Conservation (phyloP, 805 yeast genomes). For the Lipomyces chichibuensis region DNA sequence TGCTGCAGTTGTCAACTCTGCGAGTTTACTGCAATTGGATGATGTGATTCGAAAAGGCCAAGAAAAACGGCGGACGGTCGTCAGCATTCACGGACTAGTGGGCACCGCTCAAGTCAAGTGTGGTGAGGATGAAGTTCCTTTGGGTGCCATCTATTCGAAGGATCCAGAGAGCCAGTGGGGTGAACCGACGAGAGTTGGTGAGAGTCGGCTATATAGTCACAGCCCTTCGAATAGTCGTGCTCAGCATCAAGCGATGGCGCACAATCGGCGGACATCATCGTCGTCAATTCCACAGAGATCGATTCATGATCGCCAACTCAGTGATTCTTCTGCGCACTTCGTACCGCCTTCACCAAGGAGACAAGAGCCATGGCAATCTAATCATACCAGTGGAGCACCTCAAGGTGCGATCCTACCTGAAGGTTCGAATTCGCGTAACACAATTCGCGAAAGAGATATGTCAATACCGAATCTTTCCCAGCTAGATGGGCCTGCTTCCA, state of each 20-base stretch:
- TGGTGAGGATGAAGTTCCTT: constrained; percentile 19
- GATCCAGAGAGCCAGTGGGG: constrained; percentile 1
- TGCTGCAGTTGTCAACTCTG: background rate
- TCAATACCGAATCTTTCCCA: constrained; percentile 14
- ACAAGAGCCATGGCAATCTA: background rate
- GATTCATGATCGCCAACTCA: constrained; percentile 7
- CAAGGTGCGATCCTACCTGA: constrained; percentile 8
- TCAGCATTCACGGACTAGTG: constrained; percentile 15
- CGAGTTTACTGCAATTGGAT: constrained; percentile 23
- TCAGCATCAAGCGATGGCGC: background rate
- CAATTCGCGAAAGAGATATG: constrained; percentile 2
- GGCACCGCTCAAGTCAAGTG: constrained; percentile 6
- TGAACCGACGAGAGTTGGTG: background rate
- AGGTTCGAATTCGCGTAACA: background rate
- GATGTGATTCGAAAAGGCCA: constrained; percentile 13
- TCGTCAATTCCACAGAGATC: constrained; percentile 2
- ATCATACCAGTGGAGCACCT: background rate
- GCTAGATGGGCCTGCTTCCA: background rate
- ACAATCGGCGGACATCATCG: constrained; percentile 9
- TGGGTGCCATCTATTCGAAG: constrained; percentile 9
- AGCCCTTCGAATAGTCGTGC: background rate
- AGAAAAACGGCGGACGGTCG: constrained; percentile 19
- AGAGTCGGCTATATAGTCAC: background rate
- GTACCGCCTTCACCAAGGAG: background rate
- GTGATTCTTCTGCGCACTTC: constrained; percentile 3